These are phyloP conservation scores for Scolecobasidium constrictum DNA, from an alignment of 2,329 filamentous ascomycete species.

Conservation along the genomic window DNA sequence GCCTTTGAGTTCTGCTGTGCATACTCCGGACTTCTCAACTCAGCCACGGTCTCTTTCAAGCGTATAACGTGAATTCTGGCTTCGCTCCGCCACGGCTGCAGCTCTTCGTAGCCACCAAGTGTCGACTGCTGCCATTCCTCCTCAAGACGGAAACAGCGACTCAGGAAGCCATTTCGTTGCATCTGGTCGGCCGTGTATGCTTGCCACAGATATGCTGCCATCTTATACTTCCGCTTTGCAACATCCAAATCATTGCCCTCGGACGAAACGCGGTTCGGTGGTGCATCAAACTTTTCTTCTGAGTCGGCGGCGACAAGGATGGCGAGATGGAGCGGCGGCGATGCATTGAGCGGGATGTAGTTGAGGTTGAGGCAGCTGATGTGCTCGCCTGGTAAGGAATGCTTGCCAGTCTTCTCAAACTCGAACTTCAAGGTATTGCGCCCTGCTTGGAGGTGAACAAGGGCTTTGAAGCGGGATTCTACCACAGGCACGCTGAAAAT, in stretches of 20 bases:
- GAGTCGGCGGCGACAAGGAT: slow-evolving; percentile 85
- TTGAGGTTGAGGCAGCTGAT: slow-evolving; percentile 42
- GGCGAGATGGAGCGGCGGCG: slow-evolving; percentile 79
- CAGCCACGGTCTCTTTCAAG: slow-evolving; percentile 70
- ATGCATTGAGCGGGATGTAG: slow-evolving; percentile 67
- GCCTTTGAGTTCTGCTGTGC: slow-evolving; percentile 68
- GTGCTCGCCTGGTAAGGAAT: slow-evolving; percentile 25
- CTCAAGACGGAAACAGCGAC: slow-evolving; percentile 80
- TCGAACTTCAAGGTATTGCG: slow-evolving; percentile 83
- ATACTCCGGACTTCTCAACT: slow-evolving; percentile 66
- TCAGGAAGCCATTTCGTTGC: slow-evolving; percentile 76
- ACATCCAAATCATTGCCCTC: slow-evolving; percentile 75
- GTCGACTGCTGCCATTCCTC: slow-evolving; percentile 89
- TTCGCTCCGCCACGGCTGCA: slow-evolving; percentile 72
- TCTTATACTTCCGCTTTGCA: slow-evolving; percentile 82
- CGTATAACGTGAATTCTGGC: slow-evolving; percentile 82
- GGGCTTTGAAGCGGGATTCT: slow-evolving; percentile 81
- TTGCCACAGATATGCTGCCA: slow-evolving; percentile 95
- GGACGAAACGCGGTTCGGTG: slow-evolving; percentile 60
- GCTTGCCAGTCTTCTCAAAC: slow-evolving; percentile 72
- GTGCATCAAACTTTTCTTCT: slow-evolving; percentile 70
- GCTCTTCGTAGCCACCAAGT: slow-evolving; percentile 52
- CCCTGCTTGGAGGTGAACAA: slow-evolving; percentile 83
- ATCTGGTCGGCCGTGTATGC: slow-evolving; percentile 96
- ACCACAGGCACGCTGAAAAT: slow-evolving; percentile 76